These are phyloP conservation scores for Teunomyces aglyptinius DNA, from an alignment of 805 yeast species.

Conservation along the genomic window DNA sequence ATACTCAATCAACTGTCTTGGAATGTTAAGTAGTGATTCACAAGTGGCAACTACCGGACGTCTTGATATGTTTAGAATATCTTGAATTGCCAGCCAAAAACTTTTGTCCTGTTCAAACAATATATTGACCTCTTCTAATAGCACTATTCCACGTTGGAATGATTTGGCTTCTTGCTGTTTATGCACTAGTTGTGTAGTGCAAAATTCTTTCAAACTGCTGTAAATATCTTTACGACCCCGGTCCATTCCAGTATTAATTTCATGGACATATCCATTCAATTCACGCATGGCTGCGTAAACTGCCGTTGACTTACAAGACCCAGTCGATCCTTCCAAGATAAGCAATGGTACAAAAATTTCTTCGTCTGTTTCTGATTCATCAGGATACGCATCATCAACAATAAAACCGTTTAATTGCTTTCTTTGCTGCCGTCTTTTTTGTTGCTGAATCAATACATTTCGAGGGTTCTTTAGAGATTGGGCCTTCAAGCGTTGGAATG, in stretches of 20 bases:
- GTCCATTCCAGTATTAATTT: constrained; percentile 70
- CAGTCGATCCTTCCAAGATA: constrained; percentile 66
- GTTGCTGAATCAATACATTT: constrained; percentile 25
- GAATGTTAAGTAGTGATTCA: constrained; percentile 46
- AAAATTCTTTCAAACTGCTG: constrained; percentile 67
- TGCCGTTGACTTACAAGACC: constrained; percentile 76
- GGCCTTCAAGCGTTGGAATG: constrained; percentile 33
- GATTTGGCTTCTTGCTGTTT: constrained; percentile 22
- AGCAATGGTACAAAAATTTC: constrained; percentile 58
- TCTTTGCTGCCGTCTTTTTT: constrained; percentile 17
- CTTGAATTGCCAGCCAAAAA: constrained; percentile 74
- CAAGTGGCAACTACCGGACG: constrained; percentile 74
- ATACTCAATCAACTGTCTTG: constrained; percentile 44
- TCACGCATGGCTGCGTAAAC: constrained; percentile 65
- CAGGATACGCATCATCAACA: constrained; percentile 29
- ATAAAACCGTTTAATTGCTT: constrained; percentile 36
- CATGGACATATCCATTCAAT: constrained; percentile 71
- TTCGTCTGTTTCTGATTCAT: constrained; percentile 28
- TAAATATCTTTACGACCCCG: constrained; percentile 71
- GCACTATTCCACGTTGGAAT: constrained; percentile 62
- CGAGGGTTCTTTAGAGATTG: constrained; percentile 34
- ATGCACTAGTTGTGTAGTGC: constrained; percentile 81
- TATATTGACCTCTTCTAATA: constrained; percentile 85
- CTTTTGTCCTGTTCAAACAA: constrained; percentile 73
- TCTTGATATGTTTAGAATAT: constrained; percentile 56